Percentiles rank a stretch among this genome's conserved stretches.
Evolutionary conservation across 2,329 filamentous ascomycete species (phyloP).

Genomic region (Aspergillus pseudoterreus): DNA sequence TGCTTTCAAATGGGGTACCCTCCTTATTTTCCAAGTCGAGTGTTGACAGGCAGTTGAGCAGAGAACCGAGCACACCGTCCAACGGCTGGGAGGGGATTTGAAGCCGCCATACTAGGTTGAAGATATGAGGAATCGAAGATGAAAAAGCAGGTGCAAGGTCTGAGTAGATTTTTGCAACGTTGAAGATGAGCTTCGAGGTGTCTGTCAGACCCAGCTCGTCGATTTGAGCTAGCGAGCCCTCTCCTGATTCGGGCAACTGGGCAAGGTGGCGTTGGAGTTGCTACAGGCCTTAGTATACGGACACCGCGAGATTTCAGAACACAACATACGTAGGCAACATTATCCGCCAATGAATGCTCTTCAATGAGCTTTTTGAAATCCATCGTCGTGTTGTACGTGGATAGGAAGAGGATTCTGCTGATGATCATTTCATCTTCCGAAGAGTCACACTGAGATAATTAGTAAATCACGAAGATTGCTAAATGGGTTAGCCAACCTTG

Average conservation of each 20-base stretch:
- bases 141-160: conserved; percentile 61
- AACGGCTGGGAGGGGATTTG: conserved; percentile 63
- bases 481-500: conserved; percentile 43
- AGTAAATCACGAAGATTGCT: not conserved
- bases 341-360: conserved; percentile 63
- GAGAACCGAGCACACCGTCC: conserved; percentile 64
- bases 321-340: conserved; percentile 54
- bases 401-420: conserved; percentile 74
- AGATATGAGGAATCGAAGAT: conserved; percentile 63
- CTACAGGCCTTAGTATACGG: conserved; percentile 24
- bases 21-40: conserved; percentile 63
- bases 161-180: conserved; percentile 72
- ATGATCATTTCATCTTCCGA: conserved; percentile 82
- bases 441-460: conserved; percentile 53
- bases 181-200: conserved; percentile 84
- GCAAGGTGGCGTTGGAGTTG: conserved; percentile 69
- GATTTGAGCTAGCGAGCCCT: conserved; percentile 44
- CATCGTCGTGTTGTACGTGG: conserved; percentile 71
- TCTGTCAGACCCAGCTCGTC: conserved; percentile 77
- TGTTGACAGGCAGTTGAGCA: conserved; percentile 79
- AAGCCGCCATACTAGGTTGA: conserved; percentile 64
- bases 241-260: conserved; percentile 44
- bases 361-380: conserved; percentile 64
- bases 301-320: not conserved
- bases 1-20: conserved; percentile 39